Evolutionary conservation across 2,329 filamentous ascomycete genomes (phyloP).

Genomic region (Fusarium neocosmosporiellum): DNA sequence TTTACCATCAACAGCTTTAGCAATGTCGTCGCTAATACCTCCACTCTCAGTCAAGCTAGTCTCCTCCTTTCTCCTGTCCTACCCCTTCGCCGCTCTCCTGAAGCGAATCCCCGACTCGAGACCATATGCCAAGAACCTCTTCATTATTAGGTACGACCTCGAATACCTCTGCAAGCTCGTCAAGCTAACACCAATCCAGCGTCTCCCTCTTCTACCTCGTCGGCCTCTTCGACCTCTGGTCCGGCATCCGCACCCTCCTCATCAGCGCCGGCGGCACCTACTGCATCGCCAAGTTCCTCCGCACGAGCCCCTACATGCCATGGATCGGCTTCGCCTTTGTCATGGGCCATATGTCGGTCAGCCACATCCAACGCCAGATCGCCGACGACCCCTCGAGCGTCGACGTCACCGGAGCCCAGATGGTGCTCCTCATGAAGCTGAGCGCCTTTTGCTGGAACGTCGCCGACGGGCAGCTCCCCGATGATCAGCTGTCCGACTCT

Average conservation of each 20-base stretch:
- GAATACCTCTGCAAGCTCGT: neutral
- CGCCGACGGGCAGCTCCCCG: constrained; percentile 86
- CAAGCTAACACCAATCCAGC: constrained; percentile 52
- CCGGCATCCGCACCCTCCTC: constrained; percentile 80
- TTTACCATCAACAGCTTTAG: neutral
- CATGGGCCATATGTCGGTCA: constrained; percentile 95
- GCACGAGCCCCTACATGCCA: constrained; percentile 90
- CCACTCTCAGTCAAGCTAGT: constrained; percentile 85
- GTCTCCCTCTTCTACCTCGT: constrained; percentile 91
- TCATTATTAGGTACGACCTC: constrained; percentile 76
- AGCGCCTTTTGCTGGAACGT: constrained; percentile 98
- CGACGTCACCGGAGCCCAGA: constrained; percentile 95
- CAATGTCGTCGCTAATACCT: constrained; percentile 20
- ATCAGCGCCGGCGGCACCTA: constrained; percentile 86
- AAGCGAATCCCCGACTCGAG: constrained; percentile 90
- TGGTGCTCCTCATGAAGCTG: constrained; percentile 98
- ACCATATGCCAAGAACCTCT: constrained; percentile 87
- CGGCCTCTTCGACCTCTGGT: constrained; percentile 93
- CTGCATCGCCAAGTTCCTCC: constrained; percentile 82
- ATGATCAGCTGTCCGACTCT: constrained; percentile 82
- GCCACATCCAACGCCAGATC: constrained; percentile 85
- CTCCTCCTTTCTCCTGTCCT: constrained; percentile 89
- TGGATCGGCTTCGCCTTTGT: constrained; percentile 95
- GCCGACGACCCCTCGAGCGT: constrained; percentile 72
- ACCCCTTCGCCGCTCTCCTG: constrained; percentile 86